These are phyloP conservation scores for Quercus glauca DNA, from an alignment of 306 rosid species.

Conservation along the genomic window DNA sequence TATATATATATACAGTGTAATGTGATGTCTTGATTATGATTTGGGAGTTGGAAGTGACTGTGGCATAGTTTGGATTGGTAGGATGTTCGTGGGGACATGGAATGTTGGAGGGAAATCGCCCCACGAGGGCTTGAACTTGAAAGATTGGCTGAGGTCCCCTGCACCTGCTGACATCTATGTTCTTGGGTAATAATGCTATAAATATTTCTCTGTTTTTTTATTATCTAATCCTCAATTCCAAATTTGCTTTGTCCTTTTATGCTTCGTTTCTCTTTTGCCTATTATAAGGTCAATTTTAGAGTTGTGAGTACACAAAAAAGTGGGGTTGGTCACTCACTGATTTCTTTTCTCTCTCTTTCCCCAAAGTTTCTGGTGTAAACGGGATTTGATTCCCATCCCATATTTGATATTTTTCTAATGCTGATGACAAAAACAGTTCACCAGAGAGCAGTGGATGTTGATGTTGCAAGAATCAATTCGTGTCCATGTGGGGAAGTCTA, in stretches of 20 bases:
- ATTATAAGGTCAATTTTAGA: background rate
- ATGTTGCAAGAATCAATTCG: background rate
- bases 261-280: background rate
- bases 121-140: conserved; percentile 48
- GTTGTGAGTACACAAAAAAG: too few species aligned
- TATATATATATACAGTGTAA: too few species aligned
- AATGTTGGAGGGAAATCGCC: conserved; percentile 97
- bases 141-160: conserved; percentile 70
- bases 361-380: too few species aligned
- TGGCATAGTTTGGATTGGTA: conserved; percentile 1
- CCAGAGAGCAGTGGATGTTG: too few species aligned
- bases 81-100: conserved; percentile 96
- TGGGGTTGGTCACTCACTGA: too few species aligned
- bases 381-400: too few species aligned
- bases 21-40: background rate
- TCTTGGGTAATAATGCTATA: conserved; percentile 62
- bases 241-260: background rate
- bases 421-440: too few species aligned
- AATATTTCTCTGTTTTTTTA: background rate
- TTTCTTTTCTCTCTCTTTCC: too few species aligned
- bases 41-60: background rate
- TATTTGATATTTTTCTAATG: too few species aligned
- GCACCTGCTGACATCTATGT: conserved; percentile 65
- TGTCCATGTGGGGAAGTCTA: background rate
- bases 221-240: background rate